phyloP scores from a whole-genome alignment of 164 flowering plant species.

The Tetracentron sinense region DNA sequence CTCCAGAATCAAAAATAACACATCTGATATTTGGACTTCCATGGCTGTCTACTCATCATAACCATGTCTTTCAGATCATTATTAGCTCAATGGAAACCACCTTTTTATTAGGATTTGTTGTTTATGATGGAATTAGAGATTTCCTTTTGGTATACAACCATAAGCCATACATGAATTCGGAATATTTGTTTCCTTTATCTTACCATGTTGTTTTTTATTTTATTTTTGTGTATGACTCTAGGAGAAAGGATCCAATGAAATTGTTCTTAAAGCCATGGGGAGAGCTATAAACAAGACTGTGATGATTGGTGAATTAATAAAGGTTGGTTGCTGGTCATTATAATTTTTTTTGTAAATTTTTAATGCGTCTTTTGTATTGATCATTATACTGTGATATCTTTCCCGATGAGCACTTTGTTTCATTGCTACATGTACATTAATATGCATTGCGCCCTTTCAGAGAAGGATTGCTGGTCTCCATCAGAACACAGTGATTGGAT shows the following conservation, averaged over 20 bases:
- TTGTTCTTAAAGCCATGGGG: constrained; percentile 64
- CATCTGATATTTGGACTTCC: no score
- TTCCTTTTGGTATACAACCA: background rate
- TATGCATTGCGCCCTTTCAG: no score
- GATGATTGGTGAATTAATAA: constrained; percentile 55
- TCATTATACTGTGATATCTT: background rate
- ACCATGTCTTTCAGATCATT: no score
- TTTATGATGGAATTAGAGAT: no score
- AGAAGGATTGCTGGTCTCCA: constrained; percentile 68
- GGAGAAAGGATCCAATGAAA: constrained; percentile 58
- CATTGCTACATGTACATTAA: no score
- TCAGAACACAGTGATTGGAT: constrained; percentile 56
- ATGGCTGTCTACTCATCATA: no score
- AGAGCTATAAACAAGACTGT: constrained; percentile 72
- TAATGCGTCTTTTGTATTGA: background rate
- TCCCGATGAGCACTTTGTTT: background rate
- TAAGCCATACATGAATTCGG: background rate
- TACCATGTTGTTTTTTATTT: background rate
- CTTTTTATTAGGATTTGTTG: no score
- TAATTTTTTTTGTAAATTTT: background rate
- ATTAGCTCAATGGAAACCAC: no score
- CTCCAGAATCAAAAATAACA: no score
- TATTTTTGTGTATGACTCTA: constrained; percentile 13
- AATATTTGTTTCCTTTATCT: background rate
- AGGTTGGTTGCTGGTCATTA: constrained; percentile 25